These are phyloP conservation scores for Fusarium keratoplasticum DNA, from an alignment of 2,329 filamentous ascomycete species.

Conservation along the genomic window DNA sequence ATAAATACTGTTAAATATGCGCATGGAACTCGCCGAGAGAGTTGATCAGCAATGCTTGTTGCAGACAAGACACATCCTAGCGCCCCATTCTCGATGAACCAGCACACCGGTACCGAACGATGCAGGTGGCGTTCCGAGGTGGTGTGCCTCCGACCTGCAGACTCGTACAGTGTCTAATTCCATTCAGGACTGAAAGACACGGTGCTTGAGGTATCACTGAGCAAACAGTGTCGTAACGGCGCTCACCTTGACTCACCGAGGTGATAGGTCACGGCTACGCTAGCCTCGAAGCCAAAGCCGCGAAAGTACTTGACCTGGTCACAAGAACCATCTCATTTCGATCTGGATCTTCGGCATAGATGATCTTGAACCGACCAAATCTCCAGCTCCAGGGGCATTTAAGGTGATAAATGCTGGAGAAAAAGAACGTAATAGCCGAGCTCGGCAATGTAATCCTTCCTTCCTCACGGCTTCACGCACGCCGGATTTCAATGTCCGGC, in stretches of 20 bases:
- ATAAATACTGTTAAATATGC: conserved; percentile 14
- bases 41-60: not conserved
- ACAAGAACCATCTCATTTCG: not conserved
- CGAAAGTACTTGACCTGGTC: not conserved
- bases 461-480: not conserved
- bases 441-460: conserved; percentile 4
- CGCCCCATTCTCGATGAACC: not conserved
- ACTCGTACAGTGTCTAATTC: not conserved
- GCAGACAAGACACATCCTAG: not conserved
- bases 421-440: conserved; percentile 8
- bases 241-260: conserved; percentile 9
- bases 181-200: not conserved
- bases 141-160: not conserved
- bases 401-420: not conserved
- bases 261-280: conserved; percentile 1
- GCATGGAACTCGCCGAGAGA: not conserved
- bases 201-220: conserved; percentile 4
- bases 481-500: conserved; percentile 33
- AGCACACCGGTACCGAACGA: conserved; percentile 7
- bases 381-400: not conserved
- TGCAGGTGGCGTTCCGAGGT: not conserved
- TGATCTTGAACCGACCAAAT: conserved; percentile 4
- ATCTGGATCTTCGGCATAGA: not conserved
- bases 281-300: not conserved
- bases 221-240: conserved; percentile 19